Base-by-base conservation (phyloP, 176 grass and related monocot genomes). In the Saccharum officinarum region DNA sequence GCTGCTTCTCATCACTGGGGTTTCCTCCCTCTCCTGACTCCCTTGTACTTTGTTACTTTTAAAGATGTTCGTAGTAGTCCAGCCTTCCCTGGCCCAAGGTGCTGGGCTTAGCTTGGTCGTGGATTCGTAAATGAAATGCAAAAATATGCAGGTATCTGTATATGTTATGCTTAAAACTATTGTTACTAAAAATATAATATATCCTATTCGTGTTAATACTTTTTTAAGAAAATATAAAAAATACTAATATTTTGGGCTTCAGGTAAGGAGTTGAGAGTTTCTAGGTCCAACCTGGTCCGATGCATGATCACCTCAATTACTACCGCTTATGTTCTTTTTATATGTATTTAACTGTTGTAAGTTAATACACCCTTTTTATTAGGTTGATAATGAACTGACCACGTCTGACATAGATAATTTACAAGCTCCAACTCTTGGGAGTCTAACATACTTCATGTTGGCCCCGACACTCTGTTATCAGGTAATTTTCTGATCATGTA, bases 381-480 rank as follows among this genome's bases (percentile, higher is more conserved):
- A 84, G 84, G 80, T 75, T 52, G 89, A 90, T 75, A 41, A 87
- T 80, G 89, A 73, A 83, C 40, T 74, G 49, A 92, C 71, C 67
- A 57, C 65, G 22, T 60, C 69, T 83, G 91, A 87, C 30, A 37
- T 78, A 33, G 86, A 92, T 86, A 82, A 83, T 90, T 80, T 95
- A 87, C 85, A 91, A 84, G 37, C 87, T 77, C 86, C 91, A 75
- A 95, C 82, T 67, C 92, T 95, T 34, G 84, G 89, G 80, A 90
- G 84, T 54, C 86, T 98, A 39, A 45, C 82, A 80, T 95, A 95
- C 85, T 98, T 98, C 81, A 91, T 98, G 82, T 78, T 98, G 85
- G 96, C 96, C 87, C 96, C 96, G 18, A 95, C 96, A 68, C 86
- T 98, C 46, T 95, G 96, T 88, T 98, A 95, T 60, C 95, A 98